Conservation (phyloP, 805 yeast genomes). For the Zygotorulaspora danielsina region DNA sequence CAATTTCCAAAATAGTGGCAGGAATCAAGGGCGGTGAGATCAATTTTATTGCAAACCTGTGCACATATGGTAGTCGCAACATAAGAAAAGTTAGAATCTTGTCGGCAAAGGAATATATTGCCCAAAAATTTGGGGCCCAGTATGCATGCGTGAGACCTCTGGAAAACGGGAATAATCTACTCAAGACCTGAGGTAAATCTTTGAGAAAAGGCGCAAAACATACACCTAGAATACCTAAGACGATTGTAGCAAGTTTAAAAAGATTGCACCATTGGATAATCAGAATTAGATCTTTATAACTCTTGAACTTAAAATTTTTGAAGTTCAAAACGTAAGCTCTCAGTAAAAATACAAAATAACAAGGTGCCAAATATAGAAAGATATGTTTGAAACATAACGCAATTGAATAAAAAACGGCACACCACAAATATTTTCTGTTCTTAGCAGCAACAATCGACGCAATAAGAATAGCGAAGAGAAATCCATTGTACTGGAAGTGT, state of each 20-base stretch:
- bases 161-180: conserved; percentile 84
- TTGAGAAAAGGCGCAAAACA: conserved; percentile 79
- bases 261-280: conserved; percentile 53
- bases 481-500: conserved; percentile 95
- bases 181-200: conserved; percentile 59
- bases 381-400: conserved; percentile 92
- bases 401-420: conserved; percentile 67
- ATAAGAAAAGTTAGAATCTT: conserved; percentile 50
- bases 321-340: conserved; percentile 63
- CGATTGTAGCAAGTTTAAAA: conserved; percentile 58
- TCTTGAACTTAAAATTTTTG: conserved; percentile 31
- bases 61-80: conserved; percentile 41
- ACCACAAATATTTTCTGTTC: conserved; percentile 48
- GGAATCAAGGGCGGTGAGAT: conserved; percentile 35
- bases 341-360: conserved; percentile 75
- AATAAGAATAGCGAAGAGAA: conserved; percentile 80
- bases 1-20: conserved; percentile 29
- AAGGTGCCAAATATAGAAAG: conserved; percentile 89
- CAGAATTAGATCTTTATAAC: conserved; percentile 34
- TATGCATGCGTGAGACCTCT: conserved; percentile 96
- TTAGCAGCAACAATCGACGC: conserved; percentile 70
- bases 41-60: conserved; percentile 38
- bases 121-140: conserved; percentile 99
- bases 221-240: conserved; percentile 52
- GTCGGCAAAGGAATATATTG: conserved; percentile 80